phyloP scores from a whole-genome alignment of 305 asterid species.

The Rubia tinctorum region DNA sequence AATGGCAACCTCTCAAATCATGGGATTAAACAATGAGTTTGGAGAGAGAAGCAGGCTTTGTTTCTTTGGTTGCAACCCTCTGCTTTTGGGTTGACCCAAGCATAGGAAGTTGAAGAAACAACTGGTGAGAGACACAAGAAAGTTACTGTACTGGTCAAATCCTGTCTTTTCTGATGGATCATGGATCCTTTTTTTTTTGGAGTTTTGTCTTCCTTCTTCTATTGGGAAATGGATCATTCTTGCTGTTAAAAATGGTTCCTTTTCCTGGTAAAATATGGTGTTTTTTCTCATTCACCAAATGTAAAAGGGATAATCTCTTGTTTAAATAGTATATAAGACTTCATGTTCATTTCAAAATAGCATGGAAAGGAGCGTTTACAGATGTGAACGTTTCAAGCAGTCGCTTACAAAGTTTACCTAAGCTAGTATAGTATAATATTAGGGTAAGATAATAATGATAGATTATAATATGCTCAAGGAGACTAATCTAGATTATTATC shows the following conservation, averaged over 20 bases:
- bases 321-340: background rate
- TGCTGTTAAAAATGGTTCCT: too few relatives aligned
- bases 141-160: background rate
- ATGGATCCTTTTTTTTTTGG: too few relatives aligned
- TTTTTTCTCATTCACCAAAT: background rate
- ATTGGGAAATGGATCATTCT: background rate
- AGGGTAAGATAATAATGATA: constrained; percentile 1
- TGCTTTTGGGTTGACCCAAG: constrained; percentile 16
- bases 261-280: background rate
- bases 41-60: too few relatives aligned
- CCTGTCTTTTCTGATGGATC: background rate
- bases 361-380: background rate
- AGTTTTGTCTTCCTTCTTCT: background rate
- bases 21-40: background rate
- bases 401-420: background rate
- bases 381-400: background rate
- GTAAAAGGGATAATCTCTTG: background rate
- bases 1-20: constrained; percentile 14
- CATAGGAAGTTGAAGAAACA: too few relatives aligned
- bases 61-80: constrained; percentile 10
- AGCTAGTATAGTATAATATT: background rate
- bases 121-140: background rate
- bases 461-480: background rate
- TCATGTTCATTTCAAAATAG: background rate
- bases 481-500: background rate